These are phyloP conservation scores for Backusella macrospora DNA, from an alignment of 192 early-diverging fungal species.

Conservation along the genomic window DNA sequence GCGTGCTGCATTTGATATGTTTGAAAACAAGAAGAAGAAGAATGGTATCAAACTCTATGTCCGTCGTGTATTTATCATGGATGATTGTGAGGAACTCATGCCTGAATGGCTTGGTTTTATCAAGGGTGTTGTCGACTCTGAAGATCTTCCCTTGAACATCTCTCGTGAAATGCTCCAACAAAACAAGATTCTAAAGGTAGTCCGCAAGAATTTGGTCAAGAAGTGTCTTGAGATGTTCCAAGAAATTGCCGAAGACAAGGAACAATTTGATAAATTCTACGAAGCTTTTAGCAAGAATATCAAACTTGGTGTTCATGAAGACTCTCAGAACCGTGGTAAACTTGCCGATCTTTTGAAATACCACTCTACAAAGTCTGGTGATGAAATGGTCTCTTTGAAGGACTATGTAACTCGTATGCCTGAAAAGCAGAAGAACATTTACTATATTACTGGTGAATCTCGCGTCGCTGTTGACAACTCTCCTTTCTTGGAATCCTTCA, in stretches of 20 bases:
- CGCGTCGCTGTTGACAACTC: slow-evolving; percentile 90
- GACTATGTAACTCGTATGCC: slow-evolving; percentile 99
- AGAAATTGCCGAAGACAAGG: slow-evolving; percentile 98
- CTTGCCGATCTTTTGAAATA: slow-evolving; percentile 96
- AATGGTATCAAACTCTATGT: slow-evolving; percentile 99
- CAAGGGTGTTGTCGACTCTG: slow-evolving; percentile 99
- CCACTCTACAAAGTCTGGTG: slow-evolving; percentile 97
- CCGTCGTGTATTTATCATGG: slow-evolving; percentile 99
- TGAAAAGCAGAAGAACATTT: slow-evolving; percentile 99
- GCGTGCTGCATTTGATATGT: slow-evolving; percentile 97
- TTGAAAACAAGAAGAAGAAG: slow-evolving; percentile 98
- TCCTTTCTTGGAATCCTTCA: slow-evolving; percentile 97
- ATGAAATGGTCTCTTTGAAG: slow-evolving; percentile 97
- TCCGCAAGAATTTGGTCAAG: slow-evolving; percentile 99
- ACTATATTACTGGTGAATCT: slow-evolving; percentile 97
- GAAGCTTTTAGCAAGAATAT: slow-evolving; percentile 99
- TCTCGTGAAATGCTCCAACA: slow-evolving; percentile 99
- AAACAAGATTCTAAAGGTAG: slow-evolving; percentile 99
- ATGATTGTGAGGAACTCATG: slow-evolving; percentile 99
- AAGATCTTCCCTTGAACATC: slow-evolving; percentile 99
- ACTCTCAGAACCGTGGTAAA: slow-evolving; percentile 95
- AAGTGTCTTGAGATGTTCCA: slow-evolving; percentile 98
- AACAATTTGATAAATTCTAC: slow-evolving; percentile 95
- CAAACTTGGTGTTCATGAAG: slow-evolving; percentile 99
- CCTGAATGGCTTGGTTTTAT: slow-evolving; percentile 99